These are phyloP conservation scores for Acmispon strigosus DNA, from an alignment of 306 rosid genomes.

Conservation along the genomic window DNA sequence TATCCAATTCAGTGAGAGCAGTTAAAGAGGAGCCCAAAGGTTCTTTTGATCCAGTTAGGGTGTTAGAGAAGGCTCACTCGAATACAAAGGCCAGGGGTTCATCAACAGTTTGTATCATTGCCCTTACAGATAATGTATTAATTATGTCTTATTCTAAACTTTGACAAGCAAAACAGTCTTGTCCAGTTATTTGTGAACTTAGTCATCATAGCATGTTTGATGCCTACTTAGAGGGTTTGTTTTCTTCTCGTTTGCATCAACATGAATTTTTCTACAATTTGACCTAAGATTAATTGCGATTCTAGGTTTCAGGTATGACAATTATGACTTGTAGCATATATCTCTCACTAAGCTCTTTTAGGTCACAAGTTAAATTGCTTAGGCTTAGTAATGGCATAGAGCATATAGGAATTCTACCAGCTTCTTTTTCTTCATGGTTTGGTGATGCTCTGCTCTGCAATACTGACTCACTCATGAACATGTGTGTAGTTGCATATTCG, in stretches of 20 bases:
- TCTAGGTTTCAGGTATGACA: no score
- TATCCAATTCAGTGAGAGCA: constrained; percentile 58
- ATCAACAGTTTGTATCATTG: constrained; percentile 84
- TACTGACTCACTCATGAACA: background rate
- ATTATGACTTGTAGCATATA: no score
- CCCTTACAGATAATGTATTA: constrained; percentile 58
- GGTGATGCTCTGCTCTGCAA: background rate
- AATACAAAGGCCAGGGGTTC: constrained; percentile 66
- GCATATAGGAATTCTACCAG: background rate
- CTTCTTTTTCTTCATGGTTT: background rate
- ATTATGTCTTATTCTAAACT: background rate
- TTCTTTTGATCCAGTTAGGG: constrained; percentile 57
- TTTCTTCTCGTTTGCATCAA: constrained; percentile 7
- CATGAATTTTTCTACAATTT: background rate
- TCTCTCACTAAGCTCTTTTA: no score
- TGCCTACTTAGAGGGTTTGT: background rate
- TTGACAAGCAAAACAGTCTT: background rate
- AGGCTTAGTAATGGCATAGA: no score
- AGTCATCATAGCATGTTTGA: background rate
- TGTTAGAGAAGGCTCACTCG: constrained; percentile 81
- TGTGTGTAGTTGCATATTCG: background rate
- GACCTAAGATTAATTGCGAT: no score
- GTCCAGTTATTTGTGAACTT: background rate
- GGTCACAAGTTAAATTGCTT: no score
- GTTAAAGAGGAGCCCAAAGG: constrained; percentile 65